Evolutionary conservation across 2,329 filamentous ascomycete species (phyloP), one percentile per base, ranked within the genome.

Genomic region (Scytalidium lignicola): DNA sequence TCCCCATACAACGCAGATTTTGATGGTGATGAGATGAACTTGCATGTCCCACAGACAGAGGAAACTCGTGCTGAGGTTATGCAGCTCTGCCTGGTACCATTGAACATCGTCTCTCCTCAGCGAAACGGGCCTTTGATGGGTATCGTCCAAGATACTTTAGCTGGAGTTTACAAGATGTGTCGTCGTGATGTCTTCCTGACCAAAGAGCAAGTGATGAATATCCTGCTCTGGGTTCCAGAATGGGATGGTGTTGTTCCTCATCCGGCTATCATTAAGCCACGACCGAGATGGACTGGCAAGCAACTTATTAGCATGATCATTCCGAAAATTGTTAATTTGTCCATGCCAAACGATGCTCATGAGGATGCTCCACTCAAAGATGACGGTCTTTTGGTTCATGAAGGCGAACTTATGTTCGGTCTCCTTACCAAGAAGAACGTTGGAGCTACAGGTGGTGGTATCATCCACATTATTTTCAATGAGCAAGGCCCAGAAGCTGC

Each of bases 1-100:
- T 95, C 91, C 22, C 93, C 93, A 0, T 99, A 99, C 77, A 99
- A 99, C 73, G 93, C 93, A 61, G 93, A 99, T 88, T 99, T 99
- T 72, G 93, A 99, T 65, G 93, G 93, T 72, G 93, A 99, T 68
- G 93, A 99, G 71, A 99, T 99, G 93, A 99, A 99, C 67, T 82
- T 99, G 73, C 93, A 99, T 79, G 95, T 99, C 46, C 95, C 93
- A 3, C 93, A 99, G 65, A 93, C 88, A 32, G 91, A 99, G 65
- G 95, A 99, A 70, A 95, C 95, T 28, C 87, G 93, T 52, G 90
- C 95, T 42, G 93, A 99, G 69, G 83, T 99, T 59, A 89, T 84
- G 68, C 86, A 97, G 66, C 80, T 99, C 13, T 97, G 92, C 68
- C 86, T 97, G 79, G 93, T 99, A n/a, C 93, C 93, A 1, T 80